Percentiles rank a stretch among this genome's conserved stretches.
Evolutionary conservation across 768 basidiomycete species (phyloP).

Genomic region (Mycena rosella): DNA sequence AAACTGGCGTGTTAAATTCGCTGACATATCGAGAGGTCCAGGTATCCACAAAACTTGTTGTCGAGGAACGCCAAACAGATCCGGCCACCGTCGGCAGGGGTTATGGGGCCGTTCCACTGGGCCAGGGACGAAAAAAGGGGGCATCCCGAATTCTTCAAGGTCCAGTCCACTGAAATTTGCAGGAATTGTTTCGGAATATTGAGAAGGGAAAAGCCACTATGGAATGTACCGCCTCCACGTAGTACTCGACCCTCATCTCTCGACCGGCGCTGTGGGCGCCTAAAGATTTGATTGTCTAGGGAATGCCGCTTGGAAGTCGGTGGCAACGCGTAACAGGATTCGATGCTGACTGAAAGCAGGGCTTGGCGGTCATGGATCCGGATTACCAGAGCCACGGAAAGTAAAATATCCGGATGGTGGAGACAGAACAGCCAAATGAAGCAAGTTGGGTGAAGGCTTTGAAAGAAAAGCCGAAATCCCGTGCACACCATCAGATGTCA

Average conservation of each 20-base stretch:
- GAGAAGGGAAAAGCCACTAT: too few species aligned
- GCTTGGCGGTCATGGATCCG: too few species aligned
- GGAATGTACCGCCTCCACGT: neutral
- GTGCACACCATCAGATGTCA: constrained; percentile 3
- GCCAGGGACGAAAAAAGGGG: too few species aligned
- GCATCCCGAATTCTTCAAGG: too few species aligned
- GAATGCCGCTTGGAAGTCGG: neutral
- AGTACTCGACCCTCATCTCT: neutral
- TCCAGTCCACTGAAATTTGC: too few species aligned
- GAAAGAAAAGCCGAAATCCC: neutral
- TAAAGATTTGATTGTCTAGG: neutral
- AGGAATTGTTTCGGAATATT: too few species aligned
- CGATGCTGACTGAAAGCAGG: too few species aligned
- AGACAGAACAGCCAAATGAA: neutral
- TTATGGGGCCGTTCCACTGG: too few species aligned
- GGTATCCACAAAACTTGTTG: neutral
- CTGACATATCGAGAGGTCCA: neutral
- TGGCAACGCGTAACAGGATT: too few species aligned
- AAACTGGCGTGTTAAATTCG: neutral
- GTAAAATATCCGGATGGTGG: neutral
- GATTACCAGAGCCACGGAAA: too few species aligned
- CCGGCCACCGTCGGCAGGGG: too few species aligned
- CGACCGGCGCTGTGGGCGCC: neutral
- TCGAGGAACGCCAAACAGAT: neutral
- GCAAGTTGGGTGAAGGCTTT: neutral